A percentile compares a stretch with the other conserved stretches of the same genome.
These are phyloP conservation scores for Saccharata proteae DNA, from an alignment of 2,329 filamentous ascomycete genomes.

Conservation along the genomic window DNA sequence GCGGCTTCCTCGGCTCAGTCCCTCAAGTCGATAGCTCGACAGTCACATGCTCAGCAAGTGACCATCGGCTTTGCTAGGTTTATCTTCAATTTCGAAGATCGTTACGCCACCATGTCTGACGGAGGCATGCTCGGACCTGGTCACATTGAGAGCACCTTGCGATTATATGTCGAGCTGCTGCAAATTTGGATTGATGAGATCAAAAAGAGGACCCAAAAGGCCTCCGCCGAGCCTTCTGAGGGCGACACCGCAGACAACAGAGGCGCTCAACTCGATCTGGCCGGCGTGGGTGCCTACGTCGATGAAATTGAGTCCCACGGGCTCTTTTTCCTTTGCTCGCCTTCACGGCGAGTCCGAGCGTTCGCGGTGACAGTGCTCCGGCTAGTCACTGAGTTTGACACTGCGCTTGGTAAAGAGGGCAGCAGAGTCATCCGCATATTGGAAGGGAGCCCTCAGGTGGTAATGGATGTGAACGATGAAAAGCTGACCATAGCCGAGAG, in stretches of 20 bases:
- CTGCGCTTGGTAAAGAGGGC: constrained; percentile 68
- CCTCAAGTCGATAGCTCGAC: constrained; percentile 85
- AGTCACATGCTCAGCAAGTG: constrained; percentile 87
- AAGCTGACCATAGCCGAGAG: constrained; percentile 83
- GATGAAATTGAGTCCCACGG: constrained; percentile 96
- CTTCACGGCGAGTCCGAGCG: constrained; percentile 75
- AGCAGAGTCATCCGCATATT: constrained; percentile 82
- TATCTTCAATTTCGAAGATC: constrained; percentile 96
- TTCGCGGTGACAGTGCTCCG: constrained; percentile 88
- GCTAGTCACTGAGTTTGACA: constrained; percentile 87
- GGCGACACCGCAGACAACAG: constrained; percentile 59
- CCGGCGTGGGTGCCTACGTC: constrained; percentile 81
- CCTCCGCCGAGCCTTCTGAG: constrained; percentile 45
- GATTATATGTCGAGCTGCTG: constrained; percentile 83
- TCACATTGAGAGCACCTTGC: constrained; percentile 88
- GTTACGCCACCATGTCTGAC: constrained; percentile 95
- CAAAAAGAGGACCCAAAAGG: constrained; percentile 68
- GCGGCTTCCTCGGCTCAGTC: constrained; percentile 86
- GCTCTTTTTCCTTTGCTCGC: constrained; percentile 92
- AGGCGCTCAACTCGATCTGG: constrained; percentile 69
- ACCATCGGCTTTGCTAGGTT: constrained; percentile 94
- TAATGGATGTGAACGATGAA: constrained; percentile 88
- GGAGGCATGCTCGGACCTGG: constrained; percentile 89
- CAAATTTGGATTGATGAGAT: constrained; percentile 98
- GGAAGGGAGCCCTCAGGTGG: constrained; percentile 74